Evolutionary conservation across 163 green algal genomes (phyloP), one percentile per base, ranked within the genome.

Genomic region (Smithsoniella earleae): DNA sequence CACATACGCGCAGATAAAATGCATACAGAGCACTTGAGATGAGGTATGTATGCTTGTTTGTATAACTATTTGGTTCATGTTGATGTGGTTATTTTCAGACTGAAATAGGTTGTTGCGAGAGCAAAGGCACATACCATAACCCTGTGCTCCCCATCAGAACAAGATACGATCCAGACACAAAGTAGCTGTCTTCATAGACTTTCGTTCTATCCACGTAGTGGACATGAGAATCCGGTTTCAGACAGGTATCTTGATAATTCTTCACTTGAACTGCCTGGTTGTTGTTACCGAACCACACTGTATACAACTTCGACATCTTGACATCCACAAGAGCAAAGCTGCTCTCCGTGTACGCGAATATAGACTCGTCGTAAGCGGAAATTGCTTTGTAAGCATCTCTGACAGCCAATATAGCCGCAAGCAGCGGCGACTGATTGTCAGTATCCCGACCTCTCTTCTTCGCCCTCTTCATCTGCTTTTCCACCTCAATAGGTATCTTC

Each of bases 291-390:
- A 64, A 64, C 25, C 6, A 10, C 8, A 64, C 49, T 25, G 49
- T 64, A 27, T 64, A 27, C 16, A 64, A 27, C 6, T 13, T 25
- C 49, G 33, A 36, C 0, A 27, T 64, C 49, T 64, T 64, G 8
- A 64, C 25, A 13, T 64, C 49, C 8, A 64, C 8, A 25, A 64
- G 49, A 13, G 49, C 49, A 36, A 27, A 25, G 25, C 31, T 27
- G 16, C 25, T 64, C 49, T 64, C 49, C 6, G 49, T 64, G 49
- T 64, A 64, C 31, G 49, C 49, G 33, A 64, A 64, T 25, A 64
- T 64, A 27, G 49, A 64, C 13, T 64, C 49, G 33, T 25, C 49
- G 33, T 64, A 64, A 36, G 49, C 49, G 31, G 49, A 64, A 1
- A 64, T 25, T 27, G 31, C 33, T 27, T 64, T 64, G 49, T 36